These are phyloP conservation scores for Boletus sensibilis DNA, from an alignment of 768 basidiomycete species.

Conservation along the genomic window DNA sequence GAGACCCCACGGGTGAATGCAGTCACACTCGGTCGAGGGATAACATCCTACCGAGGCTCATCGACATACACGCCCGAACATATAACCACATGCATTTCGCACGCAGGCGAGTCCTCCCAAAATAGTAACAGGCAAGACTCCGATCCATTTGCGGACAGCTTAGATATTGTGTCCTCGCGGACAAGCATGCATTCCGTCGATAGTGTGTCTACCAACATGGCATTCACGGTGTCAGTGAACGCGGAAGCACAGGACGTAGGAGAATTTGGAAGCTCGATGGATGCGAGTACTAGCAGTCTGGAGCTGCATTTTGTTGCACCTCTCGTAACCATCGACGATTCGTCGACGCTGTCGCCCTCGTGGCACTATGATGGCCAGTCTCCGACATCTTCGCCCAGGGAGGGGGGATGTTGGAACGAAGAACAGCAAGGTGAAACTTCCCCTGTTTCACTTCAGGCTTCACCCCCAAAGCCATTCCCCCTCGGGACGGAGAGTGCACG, in stretches of 20 bases:
- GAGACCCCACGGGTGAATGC: background rate
- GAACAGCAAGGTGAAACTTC: background rate
- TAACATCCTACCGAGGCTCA: background rate
- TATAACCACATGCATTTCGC: background rate
- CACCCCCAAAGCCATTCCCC: constrained; percentile 1
- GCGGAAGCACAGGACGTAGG: background rate
- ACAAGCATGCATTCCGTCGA: constrained; percentile 11
- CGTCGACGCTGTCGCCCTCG: constrained; percentile 11
- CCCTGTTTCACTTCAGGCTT: background rate
- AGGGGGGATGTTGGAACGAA: background rate
- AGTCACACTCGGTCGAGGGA: background rate
- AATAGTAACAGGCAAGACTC: constrained; percentile 9
- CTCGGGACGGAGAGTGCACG: constrained; percentile 10
- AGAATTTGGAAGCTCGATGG: background rate
- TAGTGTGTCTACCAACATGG: constrained; percentile 8
- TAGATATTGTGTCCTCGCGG: constrained; percentile 8
- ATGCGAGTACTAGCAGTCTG: constrained; percentile 18
- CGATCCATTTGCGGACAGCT: constrained; percentile 19
- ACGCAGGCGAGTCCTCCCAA: constrained; percentile 9
- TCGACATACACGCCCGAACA: background rate
- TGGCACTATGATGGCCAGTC: constrained; percentile 19
- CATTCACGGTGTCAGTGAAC: background rate
- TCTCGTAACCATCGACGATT: background rate
- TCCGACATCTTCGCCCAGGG: background rate
- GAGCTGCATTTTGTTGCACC: constrained; percentile 21